Base-by-base conservation (phyloP, 2,329 filamentous ascomycete species). In the Aspergillus sp. region DNA sequence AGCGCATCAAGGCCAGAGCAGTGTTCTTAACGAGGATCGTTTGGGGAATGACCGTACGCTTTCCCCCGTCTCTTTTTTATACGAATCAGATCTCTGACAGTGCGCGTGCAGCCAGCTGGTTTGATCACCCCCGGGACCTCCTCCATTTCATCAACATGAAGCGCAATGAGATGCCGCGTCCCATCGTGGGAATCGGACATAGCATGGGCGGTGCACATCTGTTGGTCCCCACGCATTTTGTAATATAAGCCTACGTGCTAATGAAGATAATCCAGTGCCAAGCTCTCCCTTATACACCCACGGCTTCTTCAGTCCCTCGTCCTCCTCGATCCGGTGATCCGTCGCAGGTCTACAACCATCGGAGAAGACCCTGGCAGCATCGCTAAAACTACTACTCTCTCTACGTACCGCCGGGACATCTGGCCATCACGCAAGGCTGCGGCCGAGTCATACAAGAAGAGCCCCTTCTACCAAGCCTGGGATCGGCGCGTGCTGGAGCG, bases 81-180 rank as follows among this genome's bases (percentile, higher is more conserved):
- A 19, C 19, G 19, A 19, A 19, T 19, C 19, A 19, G 19, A 19
- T 19, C 19, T 19, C 19, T 19, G 19, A 19, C 19, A 19, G 19
- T 19, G 8, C 7, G 8, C 9, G 26, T 43, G 45, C 53, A 90
- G 86, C 89, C 33, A 82, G 80, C 57, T 97, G 90, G 90, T 77
- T 83, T 52, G 91, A 97, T 68, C 83, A 93, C 64, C 73, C 86
- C 41, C 81, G 90, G 41, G 91, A 97, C 65, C 79, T 95, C 3
- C 76, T 93, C 12, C 81, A 91, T 61, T 79, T 96, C 68, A 78
- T 93, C 70, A 96, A 95, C 67, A 75, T 80, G 45, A 91, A 95
- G 69, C 85, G 88, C 38, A 71, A 76, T 9, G 74, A 86, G 51
- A 89, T 93, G 78, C 85, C 86, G 8, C 84, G 85, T 1, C 91